Evolutionary conservation across 345 rosid species (phyloP), one percentile per base, ranked within the genome.

Genomic region (Aegle marmelos): DNA sequence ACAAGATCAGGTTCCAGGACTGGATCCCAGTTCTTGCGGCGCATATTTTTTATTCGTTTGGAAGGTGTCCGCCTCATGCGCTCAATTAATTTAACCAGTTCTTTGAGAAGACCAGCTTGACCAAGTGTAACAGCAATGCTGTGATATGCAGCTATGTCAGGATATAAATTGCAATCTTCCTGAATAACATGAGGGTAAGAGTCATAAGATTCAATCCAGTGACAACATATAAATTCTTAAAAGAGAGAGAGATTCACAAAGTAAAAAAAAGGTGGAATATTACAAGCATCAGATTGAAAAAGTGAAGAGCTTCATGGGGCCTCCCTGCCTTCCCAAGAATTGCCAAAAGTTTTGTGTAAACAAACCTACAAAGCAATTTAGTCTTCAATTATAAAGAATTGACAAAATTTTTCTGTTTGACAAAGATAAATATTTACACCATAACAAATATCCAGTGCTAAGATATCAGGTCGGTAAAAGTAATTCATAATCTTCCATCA

Each of bases 101-200:
- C 97, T 82, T 88, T 91, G 75, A 95, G 76, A 73, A 84, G 80
- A 77, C 99, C 98, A 75, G 89, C 90, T 87, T 92, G 98, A 74
- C 99, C 99, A 80, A 95, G 92, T 45, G 96, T 87, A 68, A 92
- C 98, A 75, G 94, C 90, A 80, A 90, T 84, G 82, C 88, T 84
- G 61, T 88, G 98, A 78, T 95, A 95, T 27, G 97, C 91, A 9
- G 99, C 98, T 89, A 95, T 88, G 83, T 93, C 98, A 34, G 98
- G 99, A 88, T 95, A 93, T 70, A 89, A 82, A 79, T 71, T 86
- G 79, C 86, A 83, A 79, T 95, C 93, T 80, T 87, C 94, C 99
- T 93, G 86, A 74, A 83, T 70, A 70, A 77, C 75, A 70, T 62
- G 63, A 69, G 58, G 45, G 75, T 76, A 74, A 82, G 81, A 81